These are phyloP conservation scores for Sisymbrium altissimum DNA, from an alignment of 345 rosid genomes.

Conservation along the genomic window DNA sequence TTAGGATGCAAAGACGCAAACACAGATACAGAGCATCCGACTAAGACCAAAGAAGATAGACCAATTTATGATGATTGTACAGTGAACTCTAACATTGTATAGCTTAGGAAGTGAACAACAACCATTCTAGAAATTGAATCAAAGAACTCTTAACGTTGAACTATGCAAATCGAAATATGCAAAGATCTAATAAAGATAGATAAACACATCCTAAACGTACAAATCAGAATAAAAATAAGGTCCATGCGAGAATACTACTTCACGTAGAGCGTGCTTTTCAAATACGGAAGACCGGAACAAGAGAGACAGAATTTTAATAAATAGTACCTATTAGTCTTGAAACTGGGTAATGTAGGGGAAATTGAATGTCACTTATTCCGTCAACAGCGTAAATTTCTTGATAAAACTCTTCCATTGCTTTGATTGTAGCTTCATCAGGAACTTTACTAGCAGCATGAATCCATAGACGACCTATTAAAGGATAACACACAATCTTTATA, in stretches of 20 bases:
- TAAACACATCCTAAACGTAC: constrained; percentile 40
- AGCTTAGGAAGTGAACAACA: background rate
- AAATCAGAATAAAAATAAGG: background rate
- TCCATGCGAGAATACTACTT: background rate
- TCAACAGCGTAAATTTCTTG: constrained; percentile 67
- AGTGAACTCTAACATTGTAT: background rate
- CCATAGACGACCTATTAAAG: constrained; percentile 80
- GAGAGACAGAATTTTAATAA: background rate
- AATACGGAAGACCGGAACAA: background rate
- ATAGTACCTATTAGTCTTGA: constrained; percentile 85
- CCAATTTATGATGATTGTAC: background rate
- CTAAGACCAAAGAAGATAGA: background rate
- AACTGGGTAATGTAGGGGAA: constrained; percentile 75
- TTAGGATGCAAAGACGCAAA: background rate
- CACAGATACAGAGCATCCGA: background rate
- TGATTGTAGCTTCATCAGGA: constrained; percentile 81
- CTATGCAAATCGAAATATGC: no score
- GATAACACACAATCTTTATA: background rate
- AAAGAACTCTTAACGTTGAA: no score
- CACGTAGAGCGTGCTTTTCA: background rate
- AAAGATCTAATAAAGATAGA: no score
- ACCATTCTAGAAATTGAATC: background rate
- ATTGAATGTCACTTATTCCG: constrained; percentile 59
- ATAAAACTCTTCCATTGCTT: constrained; percentile 91
- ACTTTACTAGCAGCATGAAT: constrained; percentile 91